phyloP scores from a whole-genome alignment of 768 basidiomycete genomes.

The Rhodotorula paludigena region DNA sequence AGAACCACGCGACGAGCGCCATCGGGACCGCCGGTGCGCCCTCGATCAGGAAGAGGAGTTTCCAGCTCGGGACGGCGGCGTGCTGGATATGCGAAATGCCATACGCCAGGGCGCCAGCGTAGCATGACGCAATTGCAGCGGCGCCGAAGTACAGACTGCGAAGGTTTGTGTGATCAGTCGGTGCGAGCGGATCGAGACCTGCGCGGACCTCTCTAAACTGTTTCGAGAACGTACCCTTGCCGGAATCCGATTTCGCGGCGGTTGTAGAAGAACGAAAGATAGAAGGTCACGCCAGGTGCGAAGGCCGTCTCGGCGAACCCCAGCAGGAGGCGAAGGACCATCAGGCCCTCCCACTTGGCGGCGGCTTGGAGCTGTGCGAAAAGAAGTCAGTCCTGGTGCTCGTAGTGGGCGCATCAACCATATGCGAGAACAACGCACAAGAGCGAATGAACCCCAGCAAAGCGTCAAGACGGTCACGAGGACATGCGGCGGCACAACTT shows the following conservation, averaged over 20 bases:
- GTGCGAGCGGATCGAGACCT: neutral
- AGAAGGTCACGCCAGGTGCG: constrained; percentile 5
- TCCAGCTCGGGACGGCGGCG: constrained; percentile 1
- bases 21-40: constrained; percentile 16
- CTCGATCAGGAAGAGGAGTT: constrained; percentile 13
- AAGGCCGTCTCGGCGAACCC: constrained; percentile 16
- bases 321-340: constrained; percentile 11
- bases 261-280: constrained; percentile 15
- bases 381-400: too few relatives aligned
- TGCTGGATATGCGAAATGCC: constrained; percentile 15
- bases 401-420: too few relatives aligned
- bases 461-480: constrained; percentile 5
- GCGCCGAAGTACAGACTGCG: constrained; percentile 3
- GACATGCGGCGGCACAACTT: constrained; percentile 11
- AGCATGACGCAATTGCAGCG: constrained; percentile 5
- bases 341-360: constrained; percentile 12
- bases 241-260: constrained; percentile 18
- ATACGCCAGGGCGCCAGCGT: constrained; percentile 20
- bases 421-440: neutral
- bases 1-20: constrained; percentile 5
- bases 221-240: constrained; percentile 6
- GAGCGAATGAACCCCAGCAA: constrained; percentile 12
- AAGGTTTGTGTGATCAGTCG: too few relatives aligned
- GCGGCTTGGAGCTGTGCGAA: neutral
- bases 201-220: neutral